phyloP scores from a whole-genome alignment of 1,139 yeast species.

The Magnusiomyces ingens region DNA sequence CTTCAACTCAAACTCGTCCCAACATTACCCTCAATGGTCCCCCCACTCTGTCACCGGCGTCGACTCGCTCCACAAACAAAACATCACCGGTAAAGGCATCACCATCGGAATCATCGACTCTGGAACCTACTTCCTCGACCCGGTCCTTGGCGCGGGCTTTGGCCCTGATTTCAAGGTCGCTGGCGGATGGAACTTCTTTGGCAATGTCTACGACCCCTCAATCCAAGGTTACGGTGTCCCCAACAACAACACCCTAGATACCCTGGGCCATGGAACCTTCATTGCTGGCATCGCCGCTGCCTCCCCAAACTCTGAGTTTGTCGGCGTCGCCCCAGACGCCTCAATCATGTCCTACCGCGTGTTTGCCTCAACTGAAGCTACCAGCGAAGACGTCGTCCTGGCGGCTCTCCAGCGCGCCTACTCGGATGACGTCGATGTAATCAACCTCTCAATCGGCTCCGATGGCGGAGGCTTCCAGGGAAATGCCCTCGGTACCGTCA shows the following conservation, averaged over 20 bases:
- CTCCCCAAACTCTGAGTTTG: constrained; percentile 8
- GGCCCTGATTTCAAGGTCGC: constrained; percentile 19
- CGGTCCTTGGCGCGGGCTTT: constrained; percentile 21
- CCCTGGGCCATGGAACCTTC: constrained; percentile 23
- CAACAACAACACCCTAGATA: constrained; percentile 19
- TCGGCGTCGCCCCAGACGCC: constrained; percentile 24
- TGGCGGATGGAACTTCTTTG: constrained; percentile 19
- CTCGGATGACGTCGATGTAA: constrained; percentile 19
- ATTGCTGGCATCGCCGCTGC: constrained; percentile 23
- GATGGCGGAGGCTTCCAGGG: constrained; percentile 15
- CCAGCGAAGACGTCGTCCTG: constrained; percentile 19
- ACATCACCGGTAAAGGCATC: constrained; percentile 17
- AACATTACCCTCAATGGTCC: constrained; percentile 14
- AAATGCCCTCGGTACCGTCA: constrained; percentile 17
- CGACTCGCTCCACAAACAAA: constrained; percentile 16
- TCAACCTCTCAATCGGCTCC: constrained; percentile 19
- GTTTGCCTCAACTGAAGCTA: constrained; percentile 20
- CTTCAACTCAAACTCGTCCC: neutral
- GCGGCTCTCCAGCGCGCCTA: constrained; percentile 20
- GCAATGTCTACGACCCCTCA: constrained; percentile 6
- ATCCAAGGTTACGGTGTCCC: constrained; percentile 7
- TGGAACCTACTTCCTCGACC: constrained; percentile 19
- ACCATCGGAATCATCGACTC: constrained; percentile 19
- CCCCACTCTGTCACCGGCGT: constrained; percentile 22
- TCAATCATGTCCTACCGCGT: constrained; percentile 19